Conservation (phyloP, 2,329 filamentous ascomycete species). For the Nemania bipapillata region DNA sequence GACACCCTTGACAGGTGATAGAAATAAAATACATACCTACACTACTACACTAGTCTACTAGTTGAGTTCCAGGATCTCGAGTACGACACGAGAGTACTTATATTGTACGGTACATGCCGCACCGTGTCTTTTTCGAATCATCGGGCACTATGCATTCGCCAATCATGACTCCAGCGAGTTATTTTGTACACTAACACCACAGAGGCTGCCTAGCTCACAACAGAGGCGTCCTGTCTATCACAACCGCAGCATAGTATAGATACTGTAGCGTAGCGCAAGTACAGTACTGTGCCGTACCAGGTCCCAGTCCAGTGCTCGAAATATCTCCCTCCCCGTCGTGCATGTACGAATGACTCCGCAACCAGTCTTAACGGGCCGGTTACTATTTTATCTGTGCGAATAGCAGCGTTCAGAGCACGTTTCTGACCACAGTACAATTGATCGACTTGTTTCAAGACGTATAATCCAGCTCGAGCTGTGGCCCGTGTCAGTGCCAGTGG, state of each 20-base stretch:
- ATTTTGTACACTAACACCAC: too few relatives aligned
- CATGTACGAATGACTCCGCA: conserved; percentile 28
- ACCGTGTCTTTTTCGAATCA: neutral
- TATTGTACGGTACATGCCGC: neutral
- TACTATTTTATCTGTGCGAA: conserved; percentile 37
- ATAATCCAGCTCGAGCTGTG: conserved; percentile 2
- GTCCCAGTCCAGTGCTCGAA: conserved; percentile 18
- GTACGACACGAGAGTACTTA: neutral
- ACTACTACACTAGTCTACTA: neutral
- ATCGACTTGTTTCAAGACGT: conserved; percentile 26
- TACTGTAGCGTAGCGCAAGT: neutral
- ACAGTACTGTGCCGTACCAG: neutral
- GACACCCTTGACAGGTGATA: conserved; percentile 9
- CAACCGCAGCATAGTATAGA: conserved; percentile 7
- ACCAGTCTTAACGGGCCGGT: conserved; percentile 36
- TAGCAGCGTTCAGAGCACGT: conserved; percentile 5
- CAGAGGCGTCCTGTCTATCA: neutral
- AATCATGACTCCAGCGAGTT: too few relatives aligned
- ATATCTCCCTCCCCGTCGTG: conserved; percentile 20
- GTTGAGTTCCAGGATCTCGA: neutral
- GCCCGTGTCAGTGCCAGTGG: conserved; percentile 2
- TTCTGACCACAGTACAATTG: conserved; percentile 32
- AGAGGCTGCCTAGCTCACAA: neutral
- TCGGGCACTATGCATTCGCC: too few relatives aligned
- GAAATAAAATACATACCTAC: conserved; percentile 9